Base-by-base conservation (phyloP, 805 yeast species). In the Monosporozyma unispora region DNA sequence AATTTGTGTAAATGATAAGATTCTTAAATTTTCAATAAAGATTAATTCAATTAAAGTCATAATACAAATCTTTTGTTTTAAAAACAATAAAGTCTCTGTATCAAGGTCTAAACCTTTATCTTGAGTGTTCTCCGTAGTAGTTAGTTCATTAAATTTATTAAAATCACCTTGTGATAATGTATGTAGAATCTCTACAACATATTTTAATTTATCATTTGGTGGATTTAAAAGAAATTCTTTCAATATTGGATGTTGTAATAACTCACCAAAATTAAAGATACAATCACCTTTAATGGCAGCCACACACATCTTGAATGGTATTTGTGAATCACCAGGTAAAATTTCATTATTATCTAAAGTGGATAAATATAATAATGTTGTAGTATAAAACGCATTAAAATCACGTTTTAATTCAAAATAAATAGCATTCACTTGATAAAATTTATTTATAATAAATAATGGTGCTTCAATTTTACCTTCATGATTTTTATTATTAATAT, bases 221-320 rank as follows among this genome's bases (percentile, higher is more conserved):
- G 35, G 35, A n/a, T 31, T 31, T 12, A n/a, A 31, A 12, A 31
- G 35, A 31, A 12, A 31, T 4, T 31, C n/a, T 6, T 31, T 31
- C 66, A 89, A 77, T 44, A 91, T 81, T 42, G 93, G 96, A 68
- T 91, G 98, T 65, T 89, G 80, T 52, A 93, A 76, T 54, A 93
- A 77, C 70, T 93, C 99, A 47, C 98, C 98, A 68, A 93, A 93
- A 70, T 91, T 93, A 73, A 88, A 93, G 58, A 91, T 87, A 60
- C 79, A 82, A 62, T 89, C 96, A 45, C 97, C 98, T 58, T 91
- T 74, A 52, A 93, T 71, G 0, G 97, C 98, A 29, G 96, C 82
- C 44, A 88, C 74, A 52, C 91, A 77, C 57, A 91, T 77, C 56
- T 91, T 95, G 59, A 81, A 80, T 1, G 87, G 86, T 47, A 82